These are phyloP conservation scores for Pontederia paniculata DNA, from an alignment of 176 grass and related monocot species.

Conservation along the genomic window DNA sequence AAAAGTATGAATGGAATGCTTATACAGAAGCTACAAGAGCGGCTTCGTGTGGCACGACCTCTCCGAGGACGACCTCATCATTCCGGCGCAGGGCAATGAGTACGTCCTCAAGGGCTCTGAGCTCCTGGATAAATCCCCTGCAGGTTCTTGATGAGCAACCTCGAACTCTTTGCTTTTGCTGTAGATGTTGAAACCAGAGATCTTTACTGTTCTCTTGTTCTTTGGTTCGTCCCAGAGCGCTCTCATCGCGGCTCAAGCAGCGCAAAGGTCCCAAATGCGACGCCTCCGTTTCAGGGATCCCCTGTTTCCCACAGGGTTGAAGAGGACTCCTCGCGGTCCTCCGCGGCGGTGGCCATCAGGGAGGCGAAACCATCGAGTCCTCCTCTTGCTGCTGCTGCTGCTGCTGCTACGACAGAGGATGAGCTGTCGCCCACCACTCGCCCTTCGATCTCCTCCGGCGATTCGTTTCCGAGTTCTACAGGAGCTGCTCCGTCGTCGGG, in stretches of 20 bases:
- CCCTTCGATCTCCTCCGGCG: slow-evolving; percentile 1
- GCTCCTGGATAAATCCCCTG: slow-evolving; percentile 20
- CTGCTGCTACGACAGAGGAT: slow-evolving; percentile 2
- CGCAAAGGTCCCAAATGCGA: slow-evolving; percentile 17
- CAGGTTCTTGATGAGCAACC: slow-evolving; percentile 12
- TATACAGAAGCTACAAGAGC: slow-evolving; percentile 22
- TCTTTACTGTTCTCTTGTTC: background rate
- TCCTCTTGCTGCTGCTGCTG: background rate
- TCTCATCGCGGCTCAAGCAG: slow-evolving; percentile 12
- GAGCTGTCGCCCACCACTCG: slow-evolving; percentile 7
- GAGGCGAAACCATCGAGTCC: slow-evolving; percentile 19
- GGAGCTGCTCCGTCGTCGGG: slow-evolving; percentile 33
- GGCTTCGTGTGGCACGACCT: slow-evolving; percentile 28
- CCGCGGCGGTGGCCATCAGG: slow-evolving; percentile 12
- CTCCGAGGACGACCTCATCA: slow-evolving; percentile 21
- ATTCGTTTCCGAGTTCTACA: background rate
- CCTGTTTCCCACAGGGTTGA: slow-evolving; percentile 13
- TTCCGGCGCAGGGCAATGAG: slow-evolving; percentile 22
- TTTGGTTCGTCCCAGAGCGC: slow-evolving; percentile 20
- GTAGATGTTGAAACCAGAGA: background rate
- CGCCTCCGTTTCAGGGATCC: slow-evolving; percentile 15
- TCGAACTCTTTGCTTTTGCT: background rate
- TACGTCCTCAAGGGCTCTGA: slow-evolving; percentile 25
- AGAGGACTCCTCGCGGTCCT: slow-evolving; percentile 25
- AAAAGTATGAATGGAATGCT: background rate